Percentiles rank a stretch among this genome's conserved stretches.
Evolutionary conservation across 495 filamentous ascomycete genomes (phyloP).

Genomic region (Penicillium parvum): DNA sequence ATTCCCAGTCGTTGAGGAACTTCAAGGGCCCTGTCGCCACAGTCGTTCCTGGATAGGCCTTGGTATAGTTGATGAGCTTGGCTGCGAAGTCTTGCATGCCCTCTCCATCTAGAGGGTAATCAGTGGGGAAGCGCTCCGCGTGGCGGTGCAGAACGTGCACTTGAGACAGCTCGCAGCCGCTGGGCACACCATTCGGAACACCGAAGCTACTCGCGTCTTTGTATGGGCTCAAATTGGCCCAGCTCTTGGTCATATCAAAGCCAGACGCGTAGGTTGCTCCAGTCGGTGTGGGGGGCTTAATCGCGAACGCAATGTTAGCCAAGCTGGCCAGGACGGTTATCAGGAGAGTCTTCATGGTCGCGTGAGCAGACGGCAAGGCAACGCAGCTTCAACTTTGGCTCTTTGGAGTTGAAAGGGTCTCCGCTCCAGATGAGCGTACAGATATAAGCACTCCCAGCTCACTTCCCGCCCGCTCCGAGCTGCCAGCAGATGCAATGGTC

Average conservation of each 20-base stretch:
- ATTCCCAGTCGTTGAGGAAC: conserved; percentile 49
- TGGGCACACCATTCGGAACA: conserved; percentile 43
- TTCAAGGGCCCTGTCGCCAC: conserved; percentile 41
- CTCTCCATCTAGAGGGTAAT: conserved; percentile 36
- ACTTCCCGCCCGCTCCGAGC: too few relatives aligned
- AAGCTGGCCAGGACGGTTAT: conserved; percentile 5
- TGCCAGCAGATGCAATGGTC: too few relatives aligned
- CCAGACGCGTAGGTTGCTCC: conserved; percentile 27
- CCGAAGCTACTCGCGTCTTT: conserved; percentile 39
- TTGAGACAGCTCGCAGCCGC: conserved; percentile 50
- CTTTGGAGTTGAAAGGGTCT: not conserved
- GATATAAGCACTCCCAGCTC: too few relatives aligned
- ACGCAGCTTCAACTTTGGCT: too few relatives aligned
- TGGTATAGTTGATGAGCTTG: conserved; percentile 45
- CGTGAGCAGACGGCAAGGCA: too few relatives aligned
- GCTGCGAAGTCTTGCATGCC: conserved; percentile 43
- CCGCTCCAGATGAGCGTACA: too few relatives aligned
- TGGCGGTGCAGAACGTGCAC: conserved; percentile 49
- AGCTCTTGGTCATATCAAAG: conserved; percentile 34
- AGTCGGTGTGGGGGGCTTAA: conserved; percentile 23
- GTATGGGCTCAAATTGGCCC: conserved; percentile 49
- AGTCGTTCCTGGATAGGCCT: conserved; percentile 22
- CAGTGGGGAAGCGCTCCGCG: conserved; percentile 47
- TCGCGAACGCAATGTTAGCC: conserved; percentile 8
- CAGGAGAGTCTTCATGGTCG: conserved; percentile 12